Conservation (phyloP, 2,329 filamentous ascomycete species). For the Fusarium nanum region DNA sequence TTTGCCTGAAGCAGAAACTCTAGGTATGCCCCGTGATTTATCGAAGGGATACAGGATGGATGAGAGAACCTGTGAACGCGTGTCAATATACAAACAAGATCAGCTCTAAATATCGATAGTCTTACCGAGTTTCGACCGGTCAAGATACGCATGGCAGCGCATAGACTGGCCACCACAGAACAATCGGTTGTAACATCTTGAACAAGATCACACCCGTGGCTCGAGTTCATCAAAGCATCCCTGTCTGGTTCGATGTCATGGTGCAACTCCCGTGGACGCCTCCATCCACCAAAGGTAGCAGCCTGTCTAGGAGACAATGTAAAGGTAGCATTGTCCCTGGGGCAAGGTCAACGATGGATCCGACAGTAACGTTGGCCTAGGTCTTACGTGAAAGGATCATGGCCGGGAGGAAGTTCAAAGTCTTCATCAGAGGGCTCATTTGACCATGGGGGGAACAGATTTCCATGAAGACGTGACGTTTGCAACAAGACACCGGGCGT, state of each 20-base stretch:
- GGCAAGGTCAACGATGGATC: conserved; percentile 7
- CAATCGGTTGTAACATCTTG: conserved; percentile 97
- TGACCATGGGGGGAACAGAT: conserved; percentile 88
- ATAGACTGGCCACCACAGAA: conserved; percentile 95
- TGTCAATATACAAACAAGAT: conserved; percentile 7
- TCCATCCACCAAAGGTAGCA: conserved; percentile 86
- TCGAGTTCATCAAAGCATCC: conserved; percentile 65
- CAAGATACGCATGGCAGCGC: conserved; percentile 78
- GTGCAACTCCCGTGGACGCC: conserved; percentile 74
- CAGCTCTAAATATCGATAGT: not conserved
- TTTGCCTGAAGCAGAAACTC: conserved; percentile 81
- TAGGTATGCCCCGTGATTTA: conserved; percentile 64
- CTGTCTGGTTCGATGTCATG: conserved; percentile 46
- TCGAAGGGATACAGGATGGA: conserved; percentile 83
- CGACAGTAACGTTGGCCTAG: not conserved
- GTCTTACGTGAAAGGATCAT: conserved; percentile 71
- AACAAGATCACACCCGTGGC: conserved; percentile 79
- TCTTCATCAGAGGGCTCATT: conserved; percentile 67
- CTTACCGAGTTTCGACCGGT: conserved; percentile 76
- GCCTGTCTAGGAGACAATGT: conserved; percentile 79
- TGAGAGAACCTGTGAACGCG: conserved; percentile 68
- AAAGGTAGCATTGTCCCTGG: conserved; percentile 75
- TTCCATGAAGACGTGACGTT: conserved; percentile 83
- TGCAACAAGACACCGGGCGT: conserved; percentile 70
- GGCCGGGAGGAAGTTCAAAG: conserved; percentile 67